Evolutionary conservation across 108 stramenopile genomes (phyloP).

Genomic region (Nannochloropsis gaditana): DNA sequence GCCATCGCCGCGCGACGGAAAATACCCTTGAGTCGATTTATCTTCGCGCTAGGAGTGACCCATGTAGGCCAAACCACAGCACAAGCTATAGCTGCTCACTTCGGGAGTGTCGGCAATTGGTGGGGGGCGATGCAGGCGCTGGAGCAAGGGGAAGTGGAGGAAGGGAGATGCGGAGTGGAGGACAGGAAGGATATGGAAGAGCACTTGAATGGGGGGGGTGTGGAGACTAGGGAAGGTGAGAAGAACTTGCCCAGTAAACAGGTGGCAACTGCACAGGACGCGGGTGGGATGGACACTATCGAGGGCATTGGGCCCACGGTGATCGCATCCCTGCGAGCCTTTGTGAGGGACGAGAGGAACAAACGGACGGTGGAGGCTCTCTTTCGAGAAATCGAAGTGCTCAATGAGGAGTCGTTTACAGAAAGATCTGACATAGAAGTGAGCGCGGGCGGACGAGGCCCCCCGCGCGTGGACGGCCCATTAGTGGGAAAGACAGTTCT

Average conservation of each 20-base stretch:
- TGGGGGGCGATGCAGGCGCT: slow-evolving; percentile 12
- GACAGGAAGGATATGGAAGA: slow-evolving; percentile 32
- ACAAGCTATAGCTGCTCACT: background rate
- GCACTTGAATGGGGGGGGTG: slow-evolving; percentile 1
- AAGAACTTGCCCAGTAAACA: background rate
- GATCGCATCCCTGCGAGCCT: slow-evolving; percentile 29
- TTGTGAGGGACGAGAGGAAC: slow-evolving; percentile 25
- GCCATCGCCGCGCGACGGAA: slow-evolving; percentile 5
- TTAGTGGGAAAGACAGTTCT: slow-evolving; percentile 38
- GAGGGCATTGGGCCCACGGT: slow-evolving; percentile 41
- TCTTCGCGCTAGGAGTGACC: background rate
- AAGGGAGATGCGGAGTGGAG: background rate
- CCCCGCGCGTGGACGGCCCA: background rate
- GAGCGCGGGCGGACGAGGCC: background rate
- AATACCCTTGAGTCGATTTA: background rate
- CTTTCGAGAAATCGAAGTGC: slow-evolving; percentile 28
- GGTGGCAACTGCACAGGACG: background rate
- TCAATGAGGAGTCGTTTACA: background rate
- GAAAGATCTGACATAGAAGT: background rate
- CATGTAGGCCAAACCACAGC: slow-evolving; percentile 5
- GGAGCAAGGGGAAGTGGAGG: background rate
- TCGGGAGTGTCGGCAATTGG: background rate
- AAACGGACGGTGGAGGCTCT: slow-evolving; percentile 30
- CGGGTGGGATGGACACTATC: slow-evolving; percentile 19
- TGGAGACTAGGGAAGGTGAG: slow-evolving; percentile 30